These are phyloP conservation scores for Margaritispora aquatica DNA, from an alignment of 495 filamentous ascomycete species.

Conservation along the genomic window DNA sequence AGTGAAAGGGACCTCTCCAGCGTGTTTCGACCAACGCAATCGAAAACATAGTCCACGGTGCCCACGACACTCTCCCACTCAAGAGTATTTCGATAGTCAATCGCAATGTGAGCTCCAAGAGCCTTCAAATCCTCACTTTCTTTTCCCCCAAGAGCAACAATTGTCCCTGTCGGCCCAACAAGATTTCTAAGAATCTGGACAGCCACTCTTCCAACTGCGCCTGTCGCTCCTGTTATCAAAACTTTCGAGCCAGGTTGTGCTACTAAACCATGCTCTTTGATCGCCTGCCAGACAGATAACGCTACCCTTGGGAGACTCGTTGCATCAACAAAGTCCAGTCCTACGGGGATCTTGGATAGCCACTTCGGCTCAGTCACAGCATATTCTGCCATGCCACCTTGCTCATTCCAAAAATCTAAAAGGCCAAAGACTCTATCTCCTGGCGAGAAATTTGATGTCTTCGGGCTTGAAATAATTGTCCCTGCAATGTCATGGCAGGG, in stretches of 20 bases:
- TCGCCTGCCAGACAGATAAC: slow-evolving; percentile 3
- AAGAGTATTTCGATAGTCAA: slow-evolving; percentile 1
- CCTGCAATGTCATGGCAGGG: slow-evolving; percentile 10
- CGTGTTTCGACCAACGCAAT: slow-evolving; percentile 5
- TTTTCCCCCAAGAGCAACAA: slow-evolving; percentile 8
- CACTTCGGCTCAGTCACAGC: not conserved
- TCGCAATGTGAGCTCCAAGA: slow-evolving; percentile 5
- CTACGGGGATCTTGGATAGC: not conserved
- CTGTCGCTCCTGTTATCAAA: slow-evolving; percentile 7
- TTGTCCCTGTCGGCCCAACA: not conserved
- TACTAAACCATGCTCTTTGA: not conserved
- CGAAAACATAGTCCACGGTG: slow-evolving; percentile 5
- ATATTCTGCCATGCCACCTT: slow-evolving; percentile 9
- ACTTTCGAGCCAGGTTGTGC: not conserved
- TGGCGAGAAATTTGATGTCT: not conserved
- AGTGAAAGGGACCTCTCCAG: not conserved
- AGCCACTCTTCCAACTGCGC: slow-evolving; percentile 5
- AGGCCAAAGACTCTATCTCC: slow-evolving; percentile 8
- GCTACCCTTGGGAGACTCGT: slow-evolving; percentile 1
- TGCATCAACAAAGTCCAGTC: not conserved
- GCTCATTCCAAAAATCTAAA: not conserved
- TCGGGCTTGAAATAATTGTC: not conserved
- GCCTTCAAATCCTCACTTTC: slow-evolving; percentile 8
- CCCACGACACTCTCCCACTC: slow-evolving; percentile 3
- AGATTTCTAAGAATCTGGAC: slow-evolving; percentile 1